A percentile compares a stretch with the other conserved stretches of the same genome.
Evolutionary conservation across 1,139 yeast species (phyloP).

Genomic region (Candida sp.): DNA sequence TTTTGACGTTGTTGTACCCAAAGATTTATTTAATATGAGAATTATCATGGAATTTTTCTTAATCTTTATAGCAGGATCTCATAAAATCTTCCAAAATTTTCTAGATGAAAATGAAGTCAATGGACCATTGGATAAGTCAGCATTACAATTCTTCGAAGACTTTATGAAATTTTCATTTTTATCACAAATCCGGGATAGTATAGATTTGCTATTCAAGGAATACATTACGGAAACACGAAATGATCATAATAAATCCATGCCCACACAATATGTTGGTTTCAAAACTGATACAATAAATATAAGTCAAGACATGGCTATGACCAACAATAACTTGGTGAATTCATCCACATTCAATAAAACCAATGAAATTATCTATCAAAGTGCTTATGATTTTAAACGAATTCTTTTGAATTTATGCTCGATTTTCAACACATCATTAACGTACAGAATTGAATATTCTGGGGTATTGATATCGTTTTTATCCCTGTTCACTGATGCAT

Average conservation of each 20-base stretch:
- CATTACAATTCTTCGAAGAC: slow-evolving; percentile 52
- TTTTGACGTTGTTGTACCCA: slow-evolving; percentile 68
- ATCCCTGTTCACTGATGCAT: slow-evolving; percentile 27
- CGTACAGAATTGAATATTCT: slow-evolving; percentile 52
- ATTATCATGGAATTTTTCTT: slow-evolving; percentile 63
- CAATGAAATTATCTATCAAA: slow-evolving; percentile 30
- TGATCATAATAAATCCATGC: slow-evolving; percentile 3
- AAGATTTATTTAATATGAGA: slow-evolving; percentile 81
- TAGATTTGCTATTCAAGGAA: slow-evolving; percentile 34
- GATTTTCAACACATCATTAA: slow-evolving; percentile 58
- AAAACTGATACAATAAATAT: slow-evolving; percentile 18
- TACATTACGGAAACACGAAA: slow-evolving; percentile 21
- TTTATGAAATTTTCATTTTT: slow-evolving; percentile 66
- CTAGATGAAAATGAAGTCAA: slow-evolving; percentile 6
- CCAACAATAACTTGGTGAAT: slow-evolving; percentile 6
- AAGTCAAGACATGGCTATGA: slow-evolving; percentile 8
- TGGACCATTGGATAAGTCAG: slow-evolving; percentile 16
- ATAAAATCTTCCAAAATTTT: slow-evolving; percentile 21
- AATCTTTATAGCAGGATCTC: slow-evolving; percentile 52
- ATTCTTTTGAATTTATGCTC: slow-evolving; percentile 51
- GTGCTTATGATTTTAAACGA: slow-evolving; percentile 52
- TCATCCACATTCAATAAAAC: not conserved
- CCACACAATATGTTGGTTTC: slow-evolving; percentile 11
- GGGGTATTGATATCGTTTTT: slow-evolving; percentile 38
- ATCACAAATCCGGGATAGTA: slow-evolving; percentile 58